phyloP scores from a whole-genome alignment of 306 rosid species.

The Cyclanthera cordifolia region DNA sequence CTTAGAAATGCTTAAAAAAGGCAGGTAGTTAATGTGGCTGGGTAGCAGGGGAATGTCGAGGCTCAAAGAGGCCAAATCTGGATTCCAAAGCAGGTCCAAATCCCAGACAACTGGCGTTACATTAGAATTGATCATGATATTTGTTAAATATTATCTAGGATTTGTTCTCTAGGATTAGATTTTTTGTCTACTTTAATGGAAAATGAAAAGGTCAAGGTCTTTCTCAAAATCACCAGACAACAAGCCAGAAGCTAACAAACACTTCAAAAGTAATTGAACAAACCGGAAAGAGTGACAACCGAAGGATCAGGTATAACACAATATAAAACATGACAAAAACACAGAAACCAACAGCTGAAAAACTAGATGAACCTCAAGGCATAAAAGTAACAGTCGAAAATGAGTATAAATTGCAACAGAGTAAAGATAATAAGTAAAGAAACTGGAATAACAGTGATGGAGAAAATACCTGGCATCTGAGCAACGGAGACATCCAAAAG shows the following conservation, averaged over 20 bases:
- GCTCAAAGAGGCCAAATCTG: too few relatives aligned
- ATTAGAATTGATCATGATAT: too few relatives aligned
- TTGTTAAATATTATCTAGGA: too few relatives aligned
- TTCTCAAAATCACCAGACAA: too few relatives aligned
- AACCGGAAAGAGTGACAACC: background rate
- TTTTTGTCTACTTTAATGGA: too few relatives aligned
- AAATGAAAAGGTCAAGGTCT: too few relatives aligned
- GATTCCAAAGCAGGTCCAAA: too few relatives aligned
- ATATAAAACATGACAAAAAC: background rate
- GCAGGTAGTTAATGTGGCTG: too few relatives aligned
- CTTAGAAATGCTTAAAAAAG: too few relatives aligned
- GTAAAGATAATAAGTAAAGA: background rate
- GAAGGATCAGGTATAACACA: background rate
- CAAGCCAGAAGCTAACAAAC: background rate
- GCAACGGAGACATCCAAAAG: conserved; percentile 40
- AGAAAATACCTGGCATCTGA: conserved; percentile 51
- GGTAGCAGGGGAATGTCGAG: too few relatives aligned
- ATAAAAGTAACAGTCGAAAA: background rate
- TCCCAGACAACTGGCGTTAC: too few relatives aligned
- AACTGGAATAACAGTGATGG: background rate
- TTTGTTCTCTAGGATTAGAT: too few relatives aligned
- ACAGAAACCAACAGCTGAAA: background rate
- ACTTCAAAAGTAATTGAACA: background rate
- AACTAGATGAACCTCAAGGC: background rate
- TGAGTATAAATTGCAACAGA: background rate